Evolutionary conservation across 1,284 basidiomycete species (phyloP).

Genomic region (Tilletiaria anomala): DNA sequence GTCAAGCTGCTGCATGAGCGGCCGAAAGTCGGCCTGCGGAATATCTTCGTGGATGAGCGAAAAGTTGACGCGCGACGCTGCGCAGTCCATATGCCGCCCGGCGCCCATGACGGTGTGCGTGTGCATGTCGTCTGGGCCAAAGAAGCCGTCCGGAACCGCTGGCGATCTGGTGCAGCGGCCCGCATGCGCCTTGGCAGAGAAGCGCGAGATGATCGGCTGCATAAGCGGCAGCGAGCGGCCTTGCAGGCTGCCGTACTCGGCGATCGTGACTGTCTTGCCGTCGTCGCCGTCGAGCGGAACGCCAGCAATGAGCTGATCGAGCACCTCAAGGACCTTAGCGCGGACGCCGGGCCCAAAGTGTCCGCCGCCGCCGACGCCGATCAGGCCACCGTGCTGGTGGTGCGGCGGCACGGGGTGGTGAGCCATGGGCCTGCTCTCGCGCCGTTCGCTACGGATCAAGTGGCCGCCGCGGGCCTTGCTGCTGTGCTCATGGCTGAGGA

Average conservation of each 20-base stretch:
- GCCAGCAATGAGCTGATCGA: constrained; percentile 18
- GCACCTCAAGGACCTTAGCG: constrained; percentile 27
- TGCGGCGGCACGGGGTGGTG: constrained; percentile 8
- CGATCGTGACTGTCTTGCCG: constrained; percentile 29
- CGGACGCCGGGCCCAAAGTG: constrained; percentile 37
- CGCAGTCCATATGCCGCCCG: too few relatives aligned
- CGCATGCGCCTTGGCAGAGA: constrained; percentile 14
- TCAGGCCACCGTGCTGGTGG: neutral
- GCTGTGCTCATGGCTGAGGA: too few relatives aligned
- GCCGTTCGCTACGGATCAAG: neutral
- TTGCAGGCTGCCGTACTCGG: constrained; percentile 40
- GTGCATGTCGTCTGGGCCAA: too few relatives aligned
- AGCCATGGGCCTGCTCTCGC: neutral
- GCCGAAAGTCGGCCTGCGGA: constrained; percentile 35
- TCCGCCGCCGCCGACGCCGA: constrained; percentile 13
- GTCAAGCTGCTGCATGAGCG: constrained; percentile 29
- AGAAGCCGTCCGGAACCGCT: neutral
- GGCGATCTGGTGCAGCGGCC: constrained; percentile 5
- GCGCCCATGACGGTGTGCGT: too few relatives aligned
- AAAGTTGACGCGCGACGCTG: too few relatives aligned
- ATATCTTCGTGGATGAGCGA: constrained; percentile 39
- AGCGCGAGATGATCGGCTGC: constrained; percentile 30
- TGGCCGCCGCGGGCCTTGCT: too few relatives aligned
- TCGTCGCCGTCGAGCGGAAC: constrained; percentile 21
- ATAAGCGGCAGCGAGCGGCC: constrained; percentile 35